phyloP scores from a whole-genome alignment of 2,329 filamentous ascomycete genomes.

The Helicocarpus griseus region DNA sequence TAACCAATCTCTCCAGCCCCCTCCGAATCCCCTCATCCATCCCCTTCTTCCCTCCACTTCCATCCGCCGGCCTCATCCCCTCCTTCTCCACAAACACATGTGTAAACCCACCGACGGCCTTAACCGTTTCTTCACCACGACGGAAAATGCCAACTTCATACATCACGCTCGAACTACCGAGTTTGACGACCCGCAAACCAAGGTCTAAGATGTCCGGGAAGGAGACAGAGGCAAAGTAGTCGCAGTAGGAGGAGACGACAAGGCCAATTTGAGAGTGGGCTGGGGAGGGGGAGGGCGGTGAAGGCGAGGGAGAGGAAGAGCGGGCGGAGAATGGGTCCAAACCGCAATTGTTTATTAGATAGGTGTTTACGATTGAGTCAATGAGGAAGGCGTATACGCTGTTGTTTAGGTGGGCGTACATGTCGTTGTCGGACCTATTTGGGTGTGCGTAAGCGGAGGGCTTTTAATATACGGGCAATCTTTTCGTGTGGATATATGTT shows the following conservation, averaged over 20 bases:
- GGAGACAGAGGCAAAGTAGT: constrained; percentile 72
- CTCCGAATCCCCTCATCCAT: constrained; percentile 32
- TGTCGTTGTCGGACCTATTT: constrained; percentile 78
- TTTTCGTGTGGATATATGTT: no score
- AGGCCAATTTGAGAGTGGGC: constrained; percentile 60
- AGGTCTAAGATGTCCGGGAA: constrained; percentile 78
- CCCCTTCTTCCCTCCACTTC: constrained; percentile 16
- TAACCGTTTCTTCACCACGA: constrained; percentile 60
- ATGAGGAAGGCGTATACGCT: constrained; percentile 78
- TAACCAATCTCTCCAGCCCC: constrained; percentile 49
- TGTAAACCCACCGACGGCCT: constrained; percentile 74
- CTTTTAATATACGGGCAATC: no score
- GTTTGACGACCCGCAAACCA: constrained; percentile 68
- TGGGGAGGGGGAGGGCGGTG: constrained; percentile 41
- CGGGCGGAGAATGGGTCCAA: constrained; percentile 63
- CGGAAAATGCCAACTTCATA: constrained; percentile 88
- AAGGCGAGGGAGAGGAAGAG: constrained; percentile 49
- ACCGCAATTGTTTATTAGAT: constrained; percentile 68
- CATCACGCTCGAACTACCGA: constrained; percentile 77
- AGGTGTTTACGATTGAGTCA: constrained; percentile 83
- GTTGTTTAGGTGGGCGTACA: constrained; percentile 93
- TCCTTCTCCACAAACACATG: constrained; percentile 75
- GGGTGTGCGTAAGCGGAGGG: no score
- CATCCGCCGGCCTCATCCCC: constrained; percentile 47
- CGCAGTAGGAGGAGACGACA: constrained; percentile 74